Base-by-base conservation (phyloP, 371 early-diverging fungal genomes). In the Rhizomucor miehei region DNA sequence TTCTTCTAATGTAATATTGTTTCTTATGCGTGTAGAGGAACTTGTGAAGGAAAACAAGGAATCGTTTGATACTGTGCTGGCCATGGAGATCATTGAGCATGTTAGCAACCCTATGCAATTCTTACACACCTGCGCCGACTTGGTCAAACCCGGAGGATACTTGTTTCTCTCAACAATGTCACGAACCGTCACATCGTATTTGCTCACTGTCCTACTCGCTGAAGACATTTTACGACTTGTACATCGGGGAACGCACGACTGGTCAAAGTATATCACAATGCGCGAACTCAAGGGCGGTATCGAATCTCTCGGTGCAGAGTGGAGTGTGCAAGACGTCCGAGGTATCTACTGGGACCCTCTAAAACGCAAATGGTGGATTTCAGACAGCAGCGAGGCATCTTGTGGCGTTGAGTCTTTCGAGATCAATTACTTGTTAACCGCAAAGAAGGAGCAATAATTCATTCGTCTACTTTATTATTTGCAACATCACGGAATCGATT, bases 31-130 rank as follows among this genome's bases (percentile, higher is more conserved):
- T 3, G 4, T 52, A 84, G 87, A 93, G 60, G 69, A 86, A 41
- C 14, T 16, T 46, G 61, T 91, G 17, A 57, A 76, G 23, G 75
- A 67, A 24, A 60, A 76, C 8, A 79, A 71, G n/a, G 71, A 67
- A 51, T 59, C 61, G 8, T 97, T 90, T 65, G 96, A 95, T 60
- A 79, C 82, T 2, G 94, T 97, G 10, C 80, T 87, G 34, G 89
- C 92, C 0, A 73, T 95, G 73, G 98, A 97, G 65, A 88, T 97
- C 24, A 86, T 97, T 52, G 98, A 97, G 73, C 97, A 97, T 57
- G 97, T 97, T 14, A 75, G 75, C 11, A 81, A 92, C 49, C 90
- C 92, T 0, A 57, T 68, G 4, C 67, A 66, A 11, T 96, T 97
- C 63, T 69, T 94, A 13, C 59, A 69, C 24, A 78, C 86, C 0